Percentiles rank a stretch among this genome's conserved stretches.
phyloP scores from a whole-genome alignment of 2,329 filamentous ascomycete species.

The Xylariomycetidae sp. region DNA sequence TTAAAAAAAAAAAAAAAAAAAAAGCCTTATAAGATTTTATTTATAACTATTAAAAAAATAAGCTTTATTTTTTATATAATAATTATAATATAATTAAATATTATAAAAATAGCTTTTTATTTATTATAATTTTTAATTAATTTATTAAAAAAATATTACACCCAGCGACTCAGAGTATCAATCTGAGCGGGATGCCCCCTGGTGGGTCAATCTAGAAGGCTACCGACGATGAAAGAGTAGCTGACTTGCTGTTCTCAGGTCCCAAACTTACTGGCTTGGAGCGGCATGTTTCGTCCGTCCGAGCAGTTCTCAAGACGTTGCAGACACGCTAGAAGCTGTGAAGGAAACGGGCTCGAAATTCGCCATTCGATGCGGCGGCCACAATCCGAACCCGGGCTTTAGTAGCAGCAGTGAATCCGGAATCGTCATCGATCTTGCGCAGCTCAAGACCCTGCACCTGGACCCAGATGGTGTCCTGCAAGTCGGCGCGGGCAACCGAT shows the following conservation, averaged over 20 bases:
- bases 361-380: slow-evolving; percentile 9
- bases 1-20: too few relatives aligned
- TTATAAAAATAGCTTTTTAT: too few relatives aligned
- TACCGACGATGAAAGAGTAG: too few relatives aligned
- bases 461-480: slow-evolving; percentile 3
- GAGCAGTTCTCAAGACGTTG: slow-evolving; percentile 2
- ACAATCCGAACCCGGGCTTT: slow-evolving; percentile 10
- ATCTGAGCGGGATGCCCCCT: too few relatives aligned
- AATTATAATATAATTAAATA: too few relatives aligned
- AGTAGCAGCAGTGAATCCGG: slow-evolving; percentile 8
- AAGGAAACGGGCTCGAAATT: slow-evolving; percentile 6
- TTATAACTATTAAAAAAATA: not conserved
- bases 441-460: slow-evolving; percentile 3
- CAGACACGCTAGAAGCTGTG: slow-evolving; percentile 1
- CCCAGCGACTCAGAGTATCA: too few relatives aligned
- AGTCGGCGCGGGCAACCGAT: slow-evolving; percentile 3
- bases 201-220: too few relatives aligned
- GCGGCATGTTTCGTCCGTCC: slow-evolving; percentile 6
- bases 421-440: slow-evolving; percentile 8
- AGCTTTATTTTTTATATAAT: too few relatives aligned
- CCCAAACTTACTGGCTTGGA: slow-evolving; percentile 6
- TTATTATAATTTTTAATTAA: slow-evolving; percentile 1
- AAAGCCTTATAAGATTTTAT: not conserved
- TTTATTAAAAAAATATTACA: not conserved
- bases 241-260: too few relatives aligned